These are phyloP conservation scores for Vinca minor DNA, from an alignment of 257 asterid species.

Conservation along the genomic window DNA sequence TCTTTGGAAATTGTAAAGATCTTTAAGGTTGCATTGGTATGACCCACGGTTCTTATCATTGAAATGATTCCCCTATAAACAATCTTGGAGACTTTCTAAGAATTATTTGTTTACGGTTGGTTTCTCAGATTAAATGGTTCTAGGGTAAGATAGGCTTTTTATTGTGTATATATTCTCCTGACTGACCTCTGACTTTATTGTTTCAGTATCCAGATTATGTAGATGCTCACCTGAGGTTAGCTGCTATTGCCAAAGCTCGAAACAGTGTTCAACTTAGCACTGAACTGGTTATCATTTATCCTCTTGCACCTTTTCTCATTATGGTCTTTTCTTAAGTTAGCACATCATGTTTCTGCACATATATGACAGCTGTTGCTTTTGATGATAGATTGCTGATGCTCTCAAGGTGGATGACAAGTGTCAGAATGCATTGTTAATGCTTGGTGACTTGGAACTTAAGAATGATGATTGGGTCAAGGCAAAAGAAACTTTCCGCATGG, in stretches of 20 bases:
- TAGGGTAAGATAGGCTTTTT: neutral
- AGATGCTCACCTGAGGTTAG: conserved; percentile 93
- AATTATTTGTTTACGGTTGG: neutral
- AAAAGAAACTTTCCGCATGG: conserved; percentile 82
- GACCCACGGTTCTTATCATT: neutral
- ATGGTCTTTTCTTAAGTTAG: conserved; percentile 8
- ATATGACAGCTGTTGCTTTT: conserved; percentile 14
- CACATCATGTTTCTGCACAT: conserved; percentile 7
- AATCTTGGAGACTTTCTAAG: neutral
- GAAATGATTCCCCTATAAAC: neutral
- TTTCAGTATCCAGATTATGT: conserved; percentile 81
- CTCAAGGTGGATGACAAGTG: conserved; percentile 84
- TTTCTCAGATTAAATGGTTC: neutral
- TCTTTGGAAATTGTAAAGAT: neutral
- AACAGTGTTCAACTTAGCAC: conserved; percentile 71
- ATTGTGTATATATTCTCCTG: conserved; percentile 1
- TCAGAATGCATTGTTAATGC: conserved; percentile 87
- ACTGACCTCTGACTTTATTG: conserved; percentile 18
- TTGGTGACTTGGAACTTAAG: conserved; percentile 96
- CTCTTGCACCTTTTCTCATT: conserved; percentile 10
- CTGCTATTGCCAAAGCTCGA: conserved; percentile 88
- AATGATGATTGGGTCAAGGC: conserved; percentile 99
- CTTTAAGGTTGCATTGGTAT: neutral
- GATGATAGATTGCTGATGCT: conserved; percentile 71
- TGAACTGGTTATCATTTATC: conserved; percentile 61